Base-by-base conservation (phyloP, 179 eudicot genomes). In the Camellia oleifera region DNA sequence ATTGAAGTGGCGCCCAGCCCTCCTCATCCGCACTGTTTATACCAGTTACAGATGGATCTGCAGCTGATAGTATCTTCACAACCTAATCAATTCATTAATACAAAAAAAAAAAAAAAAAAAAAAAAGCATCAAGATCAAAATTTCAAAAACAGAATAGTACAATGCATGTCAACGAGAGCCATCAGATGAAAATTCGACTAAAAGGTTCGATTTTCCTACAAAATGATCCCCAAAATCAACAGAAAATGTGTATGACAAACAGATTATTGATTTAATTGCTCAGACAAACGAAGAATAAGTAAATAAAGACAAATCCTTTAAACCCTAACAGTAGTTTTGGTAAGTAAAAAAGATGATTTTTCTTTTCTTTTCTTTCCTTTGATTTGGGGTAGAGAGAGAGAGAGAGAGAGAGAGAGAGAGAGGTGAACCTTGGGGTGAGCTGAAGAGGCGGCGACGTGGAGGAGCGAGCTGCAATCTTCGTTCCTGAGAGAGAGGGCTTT, bases 1-100 rank as follows among this genome's bases (percentile, higher is more conserved):
- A 90, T 79, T 97, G 98, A 84, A 94, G 84, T 0, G 99, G 98
- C 10, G 90, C 94, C 99, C 98, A 97, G 15, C 98, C 99, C 86
- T 91, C 99, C 78, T 97, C 99, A 79, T 94, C 98, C 17, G 88
- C 80, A 74, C 89, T 82, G 81, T 97, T 90, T 74, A 97, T 84
- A 82, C 92, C 88, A 80, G 85, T 83, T 52, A 85, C 84, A 9
- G 81, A 82, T 26, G 90, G 85, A 74, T 88, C 97, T 10, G 83
- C 89, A 81, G 91, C 92, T 70, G 90, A 88, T 17, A 95, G 85
- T 58, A 93, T 83, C 81, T 84, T 88, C 83, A 92, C 91, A 69
- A 89, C 88, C 97, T 93, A 69, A 81, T 78, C 42, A 73, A 82
- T 50, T 57, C 79, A 67, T 77, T 62, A 0, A n/a, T n/a, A n/a